Evolutionary conservation across 495 filamentous ascomycete species (phyloP).

Genomic region (Neurospora sublineolata): DNA sequence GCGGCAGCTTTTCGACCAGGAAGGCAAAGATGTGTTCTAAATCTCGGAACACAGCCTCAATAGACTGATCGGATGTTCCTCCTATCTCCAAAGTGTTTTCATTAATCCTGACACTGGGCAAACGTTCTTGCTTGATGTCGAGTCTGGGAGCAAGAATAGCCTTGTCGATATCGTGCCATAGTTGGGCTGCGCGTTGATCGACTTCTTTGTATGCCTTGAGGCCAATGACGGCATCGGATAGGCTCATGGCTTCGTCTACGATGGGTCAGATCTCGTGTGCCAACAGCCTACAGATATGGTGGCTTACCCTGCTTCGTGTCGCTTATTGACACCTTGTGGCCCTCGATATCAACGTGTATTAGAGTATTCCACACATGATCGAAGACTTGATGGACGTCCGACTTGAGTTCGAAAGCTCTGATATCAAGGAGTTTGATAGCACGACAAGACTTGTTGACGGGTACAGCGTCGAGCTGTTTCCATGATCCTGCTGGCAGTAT

Average conservation of each 20-base stretch:
- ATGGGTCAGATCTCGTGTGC: slow-evolving; percentile 14
- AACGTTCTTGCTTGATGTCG: slow-evolving; percentile 16
- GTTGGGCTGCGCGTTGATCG: slow-evolving; percentile 32
- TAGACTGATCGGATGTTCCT: slow-evolving; percentile 26
- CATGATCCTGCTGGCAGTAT: slow-evolving; percentile 28
- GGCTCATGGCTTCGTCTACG: slow-evolving; percentile 34
- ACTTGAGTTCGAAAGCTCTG: slow-evolving; percentile 41
- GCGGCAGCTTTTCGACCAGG: slow-evolving; percentile 52
- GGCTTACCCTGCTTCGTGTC: slow-evolving; percentile 30
- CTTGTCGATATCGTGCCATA: slow-evolving; percentile 42
- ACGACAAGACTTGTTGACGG: slow-evolving; percentile 34
- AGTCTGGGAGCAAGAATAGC: slow-evolving; percentile 41
- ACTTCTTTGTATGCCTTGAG: slow-evolving; percentile 42
- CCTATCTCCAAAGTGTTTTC: slow-evolving; percentile 24
- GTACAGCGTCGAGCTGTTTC: slow-evolving; percentile 31
- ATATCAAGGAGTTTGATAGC: slow-evolving; percentile 37
- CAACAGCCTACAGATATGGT: not conserved
- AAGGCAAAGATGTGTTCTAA: slow-evolving; percentile 52
- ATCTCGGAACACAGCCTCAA: slow-evolving; percentile 44
- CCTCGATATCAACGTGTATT: slow-evolving; percentile 42
- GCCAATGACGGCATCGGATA: slow-evolving; percentile 37
- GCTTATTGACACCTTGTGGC: slow-evolving; percentile 36
- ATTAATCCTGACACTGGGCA: slow-evolving; percentile 25
- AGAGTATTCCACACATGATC: slow-evolving; percentile 44
- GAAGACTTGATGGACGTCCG: slow-evolving; percentile 46